Base-by-base conservation (phyloP, 1,284 basidiomycete species). In the Sporisorium scitamineum region DNA sequence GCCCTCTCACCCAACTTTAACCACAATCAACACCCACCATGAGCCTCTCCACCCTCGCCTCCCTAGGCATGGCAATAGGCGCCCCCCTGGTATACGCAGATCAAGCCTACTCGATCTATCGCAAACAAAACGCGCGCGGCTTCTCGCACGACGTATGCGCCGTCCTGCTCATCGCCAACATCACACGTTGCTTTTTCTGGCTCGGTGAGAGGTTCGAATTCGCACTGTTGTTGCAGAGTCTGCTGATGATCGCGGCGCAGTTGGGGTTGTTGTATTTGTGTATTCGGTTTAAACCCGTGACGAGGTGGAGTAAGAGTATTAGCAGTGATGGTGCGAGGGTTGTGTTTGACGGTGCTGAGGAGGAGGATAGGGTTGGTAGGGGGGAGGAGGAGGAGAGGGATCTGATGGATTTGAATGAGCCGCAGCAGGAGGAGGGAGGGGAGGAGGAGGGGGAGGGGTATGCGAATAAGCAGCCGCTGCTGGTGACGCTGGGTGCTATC, bases 161-260 rank as follows among this genome's bases (percentile, higher is more conserved):
- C 34, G 79, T 82, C 22, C 55, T 82, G 18, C 66, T 82, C 22
- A 62, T 82, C 37, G 75, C 80, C 69, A 81, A 81, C 71, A 80
- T 81, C 57, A 73, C 76, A 9, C 63, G 81, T 10, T 77, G 72
- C 86, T 94, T 94, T 87, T 93, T 93, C 86, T 94, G 53, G 93
- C 85, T 88, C 34, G 88, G 93, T 84, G 88, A 91, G 56, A 91
- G 85, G 48, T 94, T 94, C 84, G 93, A 94, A 86, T 86, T 90
- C 8, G 87, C 93, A 1, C 87, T 94, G 4, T 47, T 82, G 31
- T 50, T 80, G 16, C 84, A 84, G 64, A 70, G 68, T 39, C 9
- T 80, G 31, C 67, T 86, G 20, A 86, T 89, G 76, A 88, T 89
- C 59, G 55, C 85, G 10, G 85, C 87, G 5, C 88, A 88, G 70